Percentiles rank a stretch among this genome's conserved stretches.
Conservation (phyloP, 306 rosid genomes). For the Macrotyloma uniflorum region DNA sequence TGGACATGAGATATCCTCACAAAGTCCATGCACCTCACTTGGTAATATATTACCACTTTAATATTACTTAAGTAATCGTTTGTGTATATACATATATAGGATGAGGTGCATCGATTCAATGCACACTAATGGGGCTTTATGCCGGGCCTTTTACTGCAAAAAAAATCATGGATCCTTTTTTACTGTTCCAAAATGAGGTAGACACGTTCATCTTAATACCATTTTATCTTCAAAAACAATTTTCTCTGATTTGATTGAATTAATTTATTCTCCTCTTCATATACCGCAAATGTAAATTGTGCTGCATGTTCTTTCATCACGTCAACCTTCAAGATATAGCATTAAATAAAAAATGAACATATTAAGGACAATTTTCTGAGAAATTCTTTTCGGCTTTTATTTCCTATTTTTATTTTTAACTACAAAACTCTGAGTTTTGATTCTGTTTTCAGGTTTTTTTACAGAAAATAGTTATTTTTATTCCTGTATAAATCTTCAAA, state of each 20-base stretch:
- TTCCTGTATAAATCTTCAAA: not conserved
- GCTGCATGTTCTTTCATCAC: not conserved
- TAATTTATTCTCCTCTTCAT: not conserved
- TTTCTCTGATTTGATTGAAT: not conserved
- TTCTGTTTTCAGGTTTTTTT: not conserved
- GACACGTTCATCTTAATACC: not conserved
- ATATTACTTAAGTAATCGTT: not conserved
- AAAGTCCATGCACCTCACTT: constrained; percentile 29
- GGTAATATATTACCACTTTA: not conserved
- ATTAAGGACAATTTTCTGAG: not conserved
- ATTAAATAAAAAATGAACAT: not conserved
- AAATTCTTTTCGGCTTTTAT: not conserved
- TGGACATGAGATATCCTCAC: constrained; percentile 29
- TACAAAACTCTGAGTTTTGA: not conserved
- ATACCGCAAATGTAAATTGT: not conserved
- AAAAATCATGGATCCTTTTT: not conserved
- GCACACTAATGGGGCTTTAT: not conserved
- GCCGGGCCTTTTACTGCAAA: not conserved
- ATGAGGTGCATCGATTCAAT: not conserved
- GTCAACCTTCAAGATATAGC: not conserved
- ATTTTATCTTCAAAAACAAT: not conserved
- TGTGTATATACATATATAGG: not conserved
- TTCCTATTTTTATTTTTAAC: not conserved
- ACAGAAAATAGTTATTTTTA: not conserved
- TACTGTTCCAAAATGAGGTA: constrained; percentile 1